Base-by-base conservation (phyloP, 2,329 filamentous ascomycete species). In the Diaporthe vaccinii region DNA sequence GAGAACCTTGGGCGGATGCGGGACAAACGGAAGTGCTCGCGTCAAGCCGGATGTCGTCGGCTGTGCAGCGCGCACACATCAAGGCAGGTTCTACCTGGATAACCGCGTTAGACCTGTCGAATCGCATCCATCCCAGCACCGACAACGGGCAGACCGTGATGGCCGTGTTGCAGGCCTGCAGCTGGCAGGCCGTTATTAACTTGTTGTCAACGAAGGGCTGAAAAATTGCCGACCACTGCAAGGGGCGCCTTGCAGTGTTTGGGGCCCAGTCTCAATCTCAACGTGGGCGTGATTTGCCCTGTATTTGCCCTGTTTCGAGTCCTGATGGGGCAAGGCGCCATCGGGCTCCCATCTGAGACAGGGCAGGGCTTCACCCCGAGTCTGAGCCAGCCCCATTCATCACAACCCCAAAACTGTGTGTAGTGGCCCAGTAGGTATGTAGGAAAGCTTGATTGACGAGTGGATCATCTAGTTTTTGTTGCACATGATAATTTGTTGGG, bases 221-320 rank as follows among this genome's bases (percentile, higher is more conserved):
- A 73, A 36, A 62, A 65, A 55, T 41, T 73, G 36, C 65, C 65
- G 49, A 69, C 65, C 46, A 55, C 46, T 55, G 71, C 71, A 73
- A 65, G 71, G 71, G 28, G 51, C 44, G 49, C 71, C 58, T 62
- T 55, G 46, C 71, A 65, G 58, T 49, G 49, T 44, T 65, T 51
- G 71, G 61, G 71, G 71, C 71, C 71, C 58, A 73, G 67, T 65
- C 31, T 68, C 65, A 53, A 39, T 69, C 70, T 73, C 70, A 73
- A 61, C 46, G 59, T 73, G 70, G 57, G 34, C 39, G 57, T 59
- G 58, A 57, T 53, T 51, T 53, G 58, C 58, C 59, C 71, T 65
- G 58, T 65, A 57, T 53, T 51, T 53, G 58, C 58, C 59, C 71
- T 65, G 58, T 65, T 73, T 65, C 58, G 58, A 44, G 58, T 57